Conservation (phyloP, 2,329 filamentous ascomycete genomes). For the Lachnellula willkommii region DNA sequence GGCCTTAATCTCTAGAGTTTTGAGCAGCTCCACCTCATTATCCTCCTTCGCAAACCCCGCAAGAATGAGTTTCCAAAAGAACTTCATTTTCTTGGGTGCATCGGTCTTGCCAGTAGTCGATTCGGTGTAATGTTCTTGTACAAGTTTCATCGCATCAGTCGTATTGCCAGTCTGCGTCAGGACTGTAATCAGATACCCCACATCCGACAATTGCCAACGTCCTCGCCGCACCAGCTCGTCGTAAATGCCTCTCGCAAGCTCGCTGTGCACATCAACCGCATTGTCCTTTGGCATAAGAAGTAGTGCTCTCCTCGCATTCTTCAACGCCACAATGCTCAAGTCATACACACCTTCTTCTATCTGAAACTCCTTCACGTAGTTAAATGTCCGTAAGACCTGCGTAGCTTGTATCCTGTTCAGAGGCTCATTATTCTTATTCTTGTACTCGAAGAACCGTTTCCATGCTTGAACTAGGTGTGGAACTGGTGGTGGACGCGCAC, state of each 20-base stretch:
- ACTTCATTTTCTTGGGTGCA: constrained; percentile 32
- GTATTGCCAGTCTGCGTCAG: constrained; percentile 23
- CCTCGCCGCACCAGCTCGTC: constrained; percentile 10
- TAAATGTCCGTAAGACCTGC: constrained; percentile 54
- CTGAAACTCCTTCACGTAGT: constrained; percentile 47
- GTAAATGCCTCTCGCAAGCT: constrained; percentile 24
- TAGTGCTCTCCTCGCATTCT: constrained; percentile 13
- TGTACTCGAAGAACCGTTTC: constrained; percentile 55
- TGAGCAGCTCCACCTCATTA: constrained; percentile 51
- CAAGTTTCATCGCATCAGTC: constrained; percentile 21
- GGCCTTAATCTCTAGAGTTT: constrained; percentile 47
- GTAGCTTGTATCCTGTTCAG: constrained; percentile 63
- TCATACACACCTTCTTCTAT: constrained; percentile 13
- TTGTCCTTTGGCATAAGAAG: constrained; percentile 21
- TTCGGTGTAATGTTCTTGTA: constrained; percentile 11
- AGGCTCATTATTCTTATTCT: constrained; percentile 42
- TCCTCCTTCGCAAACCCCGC: constrained; percentile 58
- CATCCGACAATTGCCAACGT: not conserved
- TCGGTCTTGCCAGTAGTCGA: constrained; percentile 39
- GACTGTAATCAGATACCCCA: constrained; percentile 10
- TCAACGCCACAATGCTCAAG: constrained; percentile 11
- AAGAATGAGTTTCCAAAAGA: constrained; percentile 47
- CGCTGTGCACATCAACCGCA: constrained; percentile 12
- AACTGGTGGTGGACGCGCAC: constrained; percentile 57
- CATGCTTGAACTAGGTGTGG: constrained; percentile 62